A percentile compares a stretch with the other conserved stretches of the same genome.
Evolutionary conservation across 345 rosid species (phyloP).

Genomic region (Dimocarpus longan): DNA sequence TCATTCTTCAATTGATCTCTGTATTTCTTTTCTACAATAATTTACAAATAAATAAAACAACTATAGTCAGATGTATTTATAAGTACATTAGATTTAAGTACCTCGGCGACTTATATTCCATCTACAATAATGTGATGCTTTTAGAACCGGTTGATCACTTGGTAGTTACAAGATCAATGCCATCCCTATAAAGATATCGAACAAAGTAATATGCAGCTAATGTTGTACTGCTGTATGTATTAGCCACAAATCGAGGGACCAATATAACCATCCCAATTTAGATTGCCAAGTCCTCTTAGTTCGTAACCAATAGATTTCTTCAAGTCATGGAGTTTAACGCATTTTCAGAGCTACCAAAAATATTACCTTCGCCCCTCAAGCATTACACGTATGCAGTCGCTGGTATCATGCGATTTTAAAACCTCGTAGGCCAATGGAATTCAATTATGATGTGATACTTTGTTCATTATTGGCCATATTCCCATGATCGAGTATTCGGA

Average conservation of each 20-base stretch:
- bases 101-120: neutral
- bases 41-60: neutral
- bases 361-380: neutral
- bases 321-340: neutral
- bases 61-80: neutral
- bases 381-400: too few species aligned
- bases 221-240: neutral
- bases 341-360: neutral
- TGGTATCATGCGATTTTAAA: neutral
- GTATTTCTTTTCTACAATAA: neutral
- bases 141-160: neutral
- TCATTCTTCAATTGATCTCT: too few species aligned
- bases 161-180: neutral
- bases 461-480: neutral
- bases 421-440: neutral
- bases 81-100: neutral
- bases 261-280: too few species aligned
- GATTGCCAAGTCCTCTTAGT: too few species aligned
- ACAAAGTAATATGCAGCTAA: neutral
- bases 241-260: too few species aligned
- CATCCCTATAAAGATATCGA: neutral
- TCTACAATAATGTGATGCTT: neutral
- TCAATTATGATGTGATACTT: neutral
- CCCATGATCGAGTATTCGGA: neutral
- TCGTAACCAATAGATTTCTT: too few species aligned